phyloP scores from a whole-genome alignment of 2,329 filamentous ascomycete species.

The Leptoxyphium fumago region DNA sequence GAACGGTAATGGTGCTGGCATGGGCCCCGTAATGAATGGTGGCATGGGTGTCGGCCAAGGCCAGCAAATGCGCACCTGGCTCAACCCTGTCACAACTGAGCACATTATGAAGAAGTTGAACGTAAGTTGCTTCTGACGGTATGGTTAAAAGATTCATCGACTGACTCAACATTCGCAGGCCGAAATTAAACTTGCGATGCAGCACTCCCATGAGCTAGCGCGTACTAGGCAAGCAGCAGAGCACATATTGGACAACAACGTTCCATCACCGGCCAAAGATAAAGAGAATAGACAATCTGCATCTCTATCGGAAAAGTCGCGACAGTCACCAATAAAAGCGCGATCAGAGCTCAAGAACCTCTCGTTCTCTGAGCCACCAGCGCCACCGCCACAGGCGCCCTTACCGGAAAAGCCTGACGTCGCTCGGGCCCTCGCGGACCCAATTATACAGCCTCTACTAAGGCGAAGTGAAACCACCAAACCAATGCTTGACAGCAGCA shows the following conservation, averaged over 20 bases:
- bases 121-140: constrained; percentile 37
- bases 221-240: constrained; percentile 72
- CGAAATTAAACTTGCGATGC: constrained; percentile 78
- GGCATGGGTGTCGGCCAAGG: constrained; percentile 47
- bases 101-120: constrained; percentile 81
- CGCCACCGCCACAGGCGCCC: constrained; percentile 83
- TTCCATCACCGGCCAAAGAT: constrained; percentile 13
- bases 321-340: constrained; percentile 38
- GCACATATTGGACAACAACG: constrained; percentile 58
- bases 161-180: constrained; percentile 37
- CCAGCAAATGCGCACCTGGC: constrained; percentile 65
- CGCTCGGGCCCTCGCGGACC: constrained; percentile 31
- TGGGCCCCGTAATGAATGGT: constrained; percentile 36
- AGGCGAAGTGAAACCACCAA: constrained; percentile 66
- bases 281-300: constrained; percentile 34
- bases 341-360: constrained; percentile 58
- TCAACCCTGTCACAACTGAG: constrained; percentile 82
- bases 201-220: constrained; percentile 73
- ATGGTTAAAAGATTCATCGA: background rate
- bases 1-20: constrained; percentile 41
- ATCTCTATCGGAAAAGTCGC: constrained; percentile 29
- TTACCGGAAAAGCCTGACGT: constrained; percentile 84
- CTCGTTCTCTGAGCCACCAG: constrained; percentile 82
- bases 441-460: constrained; percentile 43
- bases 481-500: constrained; percentile 34